Conservation (phyloP, 208 protist species). For the Endotrypanum monterogeii region DNA sequence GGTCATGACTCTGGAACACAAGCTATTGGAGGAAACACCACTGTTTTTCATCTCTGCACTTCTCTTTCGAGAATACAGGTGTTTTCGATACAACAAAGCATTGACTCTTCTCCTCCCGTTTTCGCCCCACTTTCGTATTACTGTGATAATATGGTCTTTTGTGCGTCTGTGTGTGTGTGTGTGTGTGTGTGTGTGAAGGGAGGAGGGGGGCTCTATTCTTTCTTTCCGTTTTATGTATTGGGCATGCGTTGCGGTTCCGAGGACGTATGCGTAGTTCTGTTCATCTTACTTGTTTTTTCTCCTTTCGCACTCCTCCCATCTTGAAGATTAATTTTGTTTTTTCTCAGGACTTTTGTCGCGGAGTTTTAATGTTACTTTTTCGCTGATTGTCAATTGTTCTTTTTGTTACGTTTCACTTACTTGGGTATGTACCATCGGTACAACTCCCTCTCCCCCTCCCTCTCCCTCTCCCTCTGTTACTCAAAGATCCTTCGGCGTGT, state of each 20-base stretch:
- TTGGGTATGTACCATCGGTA: background rate
- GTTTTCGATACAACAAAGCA: background rate
- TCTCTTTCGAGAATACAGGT: background rate
- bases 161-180: background rate
- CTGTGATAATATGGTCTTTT: background rate
- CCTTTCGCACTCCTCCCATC: background rate
- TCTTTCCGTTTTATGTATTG: background rate
- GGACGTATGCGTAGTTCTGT: no score
- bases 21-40: no score
- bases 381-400: no score
- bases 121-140: background rate
- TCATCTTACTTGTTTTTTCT: background rate
- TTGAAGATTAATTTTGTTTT: no score
- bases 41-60: background rate
- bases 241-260: background rate
- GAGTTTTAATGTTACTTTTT: no score
- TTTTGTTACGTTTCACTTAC: background rate
- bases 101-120: background rate
- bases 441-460: background rate
- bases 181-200: constrained; percentile 3
- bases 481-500: background rate
- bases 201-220: background rate
- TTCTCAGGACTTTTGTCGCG: no score
- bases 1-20: background rate
- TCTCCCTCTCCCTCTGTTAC: background rate